Evolutionary conservation across 2,329 filamentous ascomycete genomes (phyloP), one percentile per base, ranked within the genome.

Genomic region (Colletotrichum tanaceti): DNA sequence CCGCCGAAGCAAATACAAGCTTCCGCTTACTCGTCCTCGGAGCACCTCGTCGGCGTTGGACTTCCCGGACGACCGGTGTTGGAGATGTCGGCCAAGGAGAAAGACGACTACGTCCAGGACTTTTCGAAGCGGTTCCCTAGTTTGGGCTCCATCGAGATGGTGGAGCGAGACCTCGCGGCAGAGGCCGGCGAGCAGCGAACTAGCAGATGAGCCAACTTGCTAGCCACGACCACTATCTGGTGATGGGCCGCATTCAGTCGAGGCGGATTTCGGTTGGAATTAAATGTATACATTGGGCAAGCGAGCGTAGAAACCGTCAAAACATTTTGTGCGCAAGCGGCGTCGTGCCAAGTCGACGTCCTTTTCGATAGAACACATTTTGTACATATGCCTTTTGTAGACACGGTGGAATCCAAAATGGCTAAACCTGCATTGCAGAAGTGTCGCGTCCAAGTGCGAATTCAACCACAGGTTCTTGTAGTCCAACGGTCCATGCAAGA

Each of bases 121-220:
- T 98, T 98, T 77, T 91, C 90, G 70, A 94, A 94, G 79, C 85
- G 93, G 67, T 98, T 94, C 79, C 95, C 95, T 0, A 97, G 92
- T 76, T 81, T 98, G 67, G 90, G 90, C 64, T 88, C 93, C 11
- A 87, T 98, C 73, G 94, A 98, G 81, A 92, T 95, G 89, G 91
- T 93, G n/a, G 92, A 96, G 80, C 88, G 90, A 69, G 91, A 87
- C 61, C 76, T 86, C 65, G 80, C 77, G 11, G 81, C 77, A 18
- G 81, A 80, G 71, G 77, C 73, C 13, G 75, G 72, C 10, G 73
- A 68, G 62, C 54, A 46, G 47, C 65, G 62, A 55, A 44, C 65
- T 11, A 43, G 47, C 7, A 57, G 58, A 59, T 70, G 54, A 38
- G 39, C 28, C 10, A 18, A 14, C 20, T 22, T 39, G 58, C 54